Evolutionary conservation across 2,329 filamentous ascomycete species (phyloP).

Genomic region (Trichoderma simmonsii): DNA sequence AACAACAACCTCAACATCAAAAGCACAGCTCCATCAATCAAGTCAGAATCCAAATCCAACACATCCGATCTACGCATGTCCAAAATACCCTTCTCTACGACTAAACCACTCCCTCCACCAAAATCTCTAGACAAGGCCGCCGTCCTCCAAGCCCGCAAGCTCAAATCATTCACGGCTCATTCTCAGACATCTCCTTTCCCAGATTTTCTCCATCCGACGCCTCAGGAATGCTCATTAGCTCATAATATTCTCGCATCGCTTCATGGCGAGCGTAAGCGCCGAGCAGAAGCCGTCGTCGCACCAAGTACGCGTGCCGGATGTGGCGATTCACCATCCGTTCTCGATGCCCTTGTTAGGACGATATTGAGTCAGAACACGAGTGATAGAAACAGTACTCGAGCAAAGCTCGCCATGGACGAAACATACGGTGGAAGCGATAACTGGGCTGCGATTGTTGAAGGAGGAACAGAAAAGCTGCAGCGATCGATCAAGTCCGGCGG

Average conservation of each 20-base stretch:
- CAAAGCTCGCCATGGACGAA: constrained; percentile 48
- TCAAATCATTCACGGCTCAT: constrained; percentile 42
- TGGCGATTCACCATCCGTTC: constrained; percentile 48
- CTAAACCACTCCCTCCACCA: background rate
- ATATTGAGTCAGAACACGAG: constrained; percentile 54
- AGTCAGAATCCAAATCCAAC: background rate
- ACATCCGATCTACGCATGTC: background rate
- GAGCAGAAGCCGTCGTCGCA: constrained; percentile 54
- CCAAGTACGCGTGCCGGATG: constrained; percentile 64
- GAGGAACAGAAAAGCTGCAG: constrained; percentile 40
- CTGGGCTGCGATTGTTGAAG: constrained; percentile 42
- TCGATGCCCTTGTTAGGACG: constrained; percentile 52
- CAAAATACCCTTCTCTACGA: background rate
- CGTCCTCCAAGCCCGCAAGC: constrained; percentile 40
- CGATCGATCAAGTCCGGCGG: constrained; percentile 70
- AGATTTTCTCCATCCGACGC: constrained; percentile 61
- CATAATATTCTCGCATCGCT: constrained; percentile 59
- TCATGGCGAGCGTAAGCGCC: constrained; percentile 63
- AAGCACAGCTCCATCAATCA: background rate
- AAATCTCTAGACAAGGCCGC: constrained; percentile 21
- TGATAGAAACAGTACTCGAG: constrained; percentile 55
- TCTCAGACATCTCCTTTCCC: constrained; percentile 60
- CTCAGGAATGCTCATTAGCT: constrained; percentile 66
- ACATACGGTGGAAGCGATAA: constrained; percentile 42
- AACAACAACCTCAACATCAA: background rate